Evolutionary conservation across 208 protist genomes (phyloP).

Genomic region (Acanthamoeba rhysodes): DNA sequence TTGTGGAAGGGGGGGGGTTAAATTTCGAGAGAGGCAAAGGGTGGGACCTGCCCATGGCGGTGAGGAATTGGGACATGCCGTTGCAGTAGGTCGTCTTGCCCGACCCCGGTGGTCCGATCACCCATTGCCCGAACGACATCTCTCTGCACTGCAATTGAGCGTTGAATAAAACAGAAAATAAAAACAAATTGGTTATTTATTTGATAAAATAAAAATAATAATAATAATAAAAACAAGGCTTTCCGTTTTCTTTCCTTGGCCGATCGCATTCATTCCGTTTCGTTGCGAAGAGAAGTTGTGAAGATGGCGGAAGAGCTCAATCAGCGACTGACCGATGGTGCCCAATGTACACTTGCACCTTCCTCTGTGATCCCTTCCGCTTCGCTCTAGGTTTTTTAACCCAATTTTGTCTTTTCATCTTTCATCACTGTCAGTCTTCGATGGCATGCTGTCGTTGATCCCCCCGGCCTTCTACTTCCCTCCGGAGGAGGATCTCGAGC

Average conservation of each 20-base stretch:
- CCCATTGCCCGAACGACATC: conserved; percentile 95
- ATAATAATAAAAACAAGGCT: not conserved
- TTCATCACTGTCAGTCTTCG: not conserved
- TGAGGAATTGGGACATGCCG: conserved; percentile 96
- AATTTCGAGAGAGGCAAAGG: conserved; percentile 60
- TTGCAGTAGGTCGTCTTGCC: conserved; percentile 97
- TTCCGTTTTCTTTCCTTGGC: not conserved
- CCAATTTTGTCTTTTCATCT: not conserved
- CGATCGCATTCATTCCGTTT: not conserved
- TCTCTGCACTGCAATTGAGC: not conserved
- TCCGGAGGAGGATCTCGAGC: conserved; percentile 22
- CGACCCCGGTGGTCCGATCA: conserved; percentile 97
- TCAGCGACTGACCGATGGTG: not conserved
- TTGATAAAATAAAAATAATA: not conserved
- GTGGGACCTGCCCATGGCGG: conserved; percentile 90
- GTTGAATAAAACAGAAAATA: not conserved
- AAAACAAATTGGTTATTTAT: too few species aligned
- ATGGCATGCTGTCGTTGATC: conserved; percentile 27
- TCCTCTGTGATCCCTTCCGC: too few species aligned
- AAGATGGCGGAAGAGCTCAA: not conserved
- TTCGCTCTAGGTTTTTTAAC: not conserved
- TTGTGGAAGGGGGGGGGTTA: conserved; percentile 25
- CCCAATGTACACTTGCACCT: not conserved
- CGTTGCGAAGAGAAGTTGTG: not conserved
- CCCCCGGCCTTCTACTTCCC: conserved; percentile 16